Base-by-base conservation (phyloP, 2,329 filamentous ascomycete genomes). In the Phaeosphaeriaceae sp. region DNA sequence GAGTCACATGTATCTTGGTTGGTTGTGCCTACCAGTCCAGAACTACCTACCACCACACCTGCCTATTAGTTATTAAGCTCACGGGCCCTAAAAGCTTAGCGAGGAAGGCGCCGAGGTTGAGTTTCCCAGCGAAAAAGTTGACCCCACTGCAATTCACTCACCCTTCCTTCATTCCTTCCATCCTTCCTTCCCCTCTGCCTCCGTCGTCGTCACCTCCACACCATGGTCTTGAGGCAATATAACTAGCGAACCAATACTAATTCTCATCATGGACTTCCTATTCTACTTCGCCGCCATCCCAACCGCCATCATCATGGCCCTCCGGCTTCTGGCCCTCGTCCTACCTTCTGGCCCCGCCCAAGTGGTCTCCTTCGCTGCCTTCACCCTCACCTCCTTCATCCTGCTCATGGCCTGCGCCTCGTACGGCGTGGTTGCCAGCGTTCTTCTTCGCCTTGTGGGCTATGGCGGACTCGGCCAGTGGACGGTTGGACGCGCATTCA, bases 401-500 rank as follows among this genome's bases (percentile, higher is more conserved):
- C 46, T 64, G 35, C 54, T 71, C 54, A 37, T 51, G 13, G 38
- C 75, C 17, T 76, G 73, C 65, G 76, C 92, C 21, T 73, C 80
- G 62, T 95, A 90, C 74, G 94, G 92, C 52, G 89, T 90, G 50
- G 53, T 90, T 38, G 86, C 86, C 21, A 91, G 89, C 36, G 82
- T 92, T 53, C 65, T 84, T 50, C 81, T 97, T 55, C 86, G 88
- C 38, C 64, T 89, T 13, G 62, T 86, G 40, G 92, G 92, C 51
- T 84, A 88, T 63, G 86, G 86, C 51, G 86, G 88, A 46, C 84
- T 91, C 57, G 84, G 89, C 21, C 94, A 97, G 80, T 97, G 92
- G 90, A 85, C 90, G 32, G 85, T 85, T 8, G 94, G 80, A 6
- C 85, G 92, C 53, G 76, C 81, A 56, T 97, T 96, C 81, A 89